Conservation (phyloP, 2,329 filamentous ascomycete genomes). For the Dendryphion nanum region DNA sequence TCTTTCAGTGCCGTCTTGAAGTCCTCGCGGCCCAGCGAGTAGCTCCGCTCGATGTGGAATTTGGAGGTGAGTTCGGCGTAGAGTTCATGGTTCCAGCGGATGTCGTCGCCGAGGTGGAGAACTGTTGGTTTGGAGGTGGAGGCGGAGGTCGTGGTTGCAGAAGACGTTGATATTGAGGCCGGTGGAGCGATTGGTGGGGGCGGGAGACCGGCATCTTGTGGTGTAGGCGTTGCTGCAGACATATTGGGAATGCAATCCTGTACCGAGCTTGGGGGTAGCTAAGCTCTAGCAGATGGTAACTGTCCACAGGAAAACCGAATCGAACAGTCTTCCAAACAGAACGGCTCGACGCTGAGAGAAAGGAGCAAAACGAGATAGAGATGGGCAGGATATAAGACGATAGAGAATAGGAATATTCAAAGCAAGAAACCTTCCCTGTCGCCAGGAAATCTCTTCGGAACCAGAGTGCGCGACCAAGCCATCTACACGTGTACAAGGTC, state of each 20-base stretch:
- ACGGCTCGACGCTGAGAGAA: too few relatives aligned
- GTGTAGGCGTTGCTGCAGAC: constrained; percentile 25
- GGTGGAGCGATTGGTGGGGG: constrained; percentile 9
- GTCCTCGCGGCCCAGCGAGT: constrained; percentile 39
- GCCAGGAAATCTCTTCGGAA: too few relatives aligned
- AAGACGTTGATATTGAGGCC: not conserved
- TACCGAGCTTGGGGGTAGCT: too few relatives aligned
- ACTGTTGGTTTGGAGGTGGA: constrained; percentile 34
- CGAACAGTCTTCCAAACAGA: too few relatives aligned
- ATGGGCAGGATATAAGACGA: too few relatives aligned
- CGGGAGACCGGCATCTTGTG: constrained; percentile 22
- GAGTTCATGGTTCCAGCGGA: constrained; percentile 46
- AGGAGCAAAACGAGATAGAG: too few relatives aligned
- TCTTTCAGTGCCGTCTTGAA: constrained; percentile 41
- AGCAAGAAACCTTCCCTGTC: too few relatives aligned
- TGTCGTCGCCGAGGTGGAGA: constrained; percentile 46
- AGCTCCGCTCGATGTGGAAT: constrained; percentile 41
- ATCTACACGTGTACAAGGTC: too few relatives aligned
- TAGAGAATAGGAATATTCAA: too few relatives aligned
- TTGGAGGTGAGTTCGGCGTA: constrained; percentile 36
- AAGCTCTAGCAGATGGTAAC: too few relatives aligned
- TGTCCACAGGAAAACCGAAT: too few relatives aligned
- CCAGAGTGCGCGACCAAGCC: too few relatives aligned
- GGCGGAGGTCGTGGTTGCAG: not conserved
- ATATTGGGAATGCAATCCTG: constrained; percentile 11